Evolutionary conservation across 768 basidiomycete genomes (phyloP).

Genomic region (Xerocomellus chrysenteron): DNA sequence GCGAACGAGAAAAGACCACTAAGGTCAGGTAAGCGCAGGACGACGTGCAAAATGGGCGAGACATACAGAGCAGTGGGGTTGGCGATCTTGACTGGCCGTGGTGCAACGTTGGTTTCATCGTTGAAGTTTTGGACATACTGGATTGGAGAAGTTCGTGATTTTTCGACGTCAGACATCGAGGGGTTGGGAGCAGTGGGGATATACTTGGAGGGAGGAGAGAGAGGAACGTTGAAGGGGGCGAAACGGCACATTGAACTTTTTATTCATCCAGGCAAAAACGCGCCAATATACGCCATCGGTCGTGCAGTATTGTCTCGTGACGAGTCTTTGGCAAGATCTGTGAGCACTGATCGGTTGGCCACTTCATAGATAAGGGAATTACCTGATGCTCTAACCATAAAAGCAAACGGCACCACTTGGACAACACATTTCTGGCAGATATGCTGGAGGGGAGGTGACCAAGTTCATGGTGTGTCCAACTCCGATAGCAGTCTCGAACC

Average conservation of each 20-base stretch:
- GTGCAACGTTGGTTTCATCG: constrained; percentile 18
- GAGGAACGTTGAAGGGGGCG: background rate
- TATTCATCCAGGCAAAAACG: constrained; percentile 14
- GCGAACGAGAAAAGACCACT: constrained; percentile 84
- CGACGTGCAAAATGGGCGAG: background rate
- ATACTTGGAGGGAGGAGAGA: background rate
- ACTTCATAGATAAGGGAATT: too few relatives aligned
- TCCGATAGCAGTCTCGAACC: too few relatives aligned
- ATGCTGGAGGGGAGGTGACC: too few relatives aligned
- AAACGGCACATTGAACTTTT: constrained; percentile 8
- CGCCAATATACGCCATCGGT: too few relatives aligned
- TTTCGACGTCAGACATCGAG: constrained; percentile 39
- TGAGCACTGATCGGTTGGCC: too few relatives aligned
- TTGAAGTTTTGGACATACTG: constrained; percentile 20
- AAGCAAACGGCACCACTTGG: too few relatives aligned
- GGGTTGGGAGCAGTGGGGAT: background rate
- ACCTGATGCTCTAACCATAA: too few relatives aligned
- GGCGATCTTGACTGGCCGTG: constrained; percentile 41
- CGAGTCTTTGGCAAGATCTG: too few relatives aligned
- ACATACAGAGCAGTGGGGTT: constrained; percentile 51
- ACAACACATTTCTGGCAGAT: too few relatives aligned
- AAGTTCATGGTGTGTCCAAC: too few relatives aligned
- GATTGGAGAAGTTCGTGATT: constrained; percentile 22
- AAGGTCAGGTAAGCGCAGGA: background rate
- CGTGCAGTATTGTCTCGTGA: too few relatives aligned